Evolutionary conservation across 1,284 basidiomycete species (phyloP).

Genomic region (Taiwanofungus camphoratus): DNA sequence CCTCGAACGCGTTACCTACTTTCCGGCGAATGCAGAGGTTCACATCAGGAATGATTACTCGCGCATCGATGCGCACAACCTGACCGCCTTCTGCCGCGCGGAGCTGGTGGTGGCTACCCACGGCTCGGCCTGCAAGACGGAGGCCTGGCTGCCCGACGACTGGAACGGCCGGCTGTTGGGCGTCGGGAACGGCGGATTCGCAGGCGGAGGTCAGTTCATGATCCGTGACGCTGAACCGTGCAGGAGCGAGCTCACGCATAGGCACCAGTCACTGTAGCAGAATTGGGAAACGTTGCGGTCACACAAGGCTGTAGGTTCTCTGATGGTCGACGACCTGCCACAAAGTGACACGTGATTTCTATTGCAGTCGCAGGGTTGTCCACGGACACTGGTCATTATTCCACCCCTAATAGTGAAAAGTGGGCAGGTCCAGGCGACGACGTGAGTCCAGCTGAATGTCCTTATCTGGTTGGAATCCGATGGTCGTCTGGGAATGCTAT

Average conservation of each 20-base stretch:
- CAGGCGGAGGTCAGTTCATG: constrained; percentile 11
- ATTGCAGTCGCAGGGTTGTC: constrained; percentile 17
- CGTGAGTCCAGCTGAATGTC: constrained; percentile 3
- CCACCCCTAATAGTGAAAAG: constrained; percentile 6
- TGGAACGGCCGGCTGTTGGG: constrained; percentile 20
- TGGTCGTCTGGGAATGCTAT: constrained; percentile 13
- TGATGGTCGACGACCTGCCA: too few species aligned
- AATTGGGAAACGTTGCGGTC: constrained; percentile 15
- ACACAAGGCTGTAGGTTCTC: constrained; percentile 13
- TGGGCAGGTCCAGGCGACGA: constrained; percentile 20
- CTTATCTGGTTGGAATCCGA: not conserved
- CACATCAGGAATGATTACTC: constrained; percentile 20
- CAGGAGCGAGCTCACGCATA: not conserved
- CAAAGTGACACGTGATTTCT: too few species aligned
- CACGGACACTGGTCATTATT: constrained; percentile 17
- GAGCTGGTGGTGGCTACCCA: constrained; percentile 20
- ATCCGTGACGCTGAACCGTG: not conserved
- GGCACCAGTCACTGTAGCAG: constrained; percentile 14
- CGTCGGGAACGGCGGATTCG: constrained; percentile 19
- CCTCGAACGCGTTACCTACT: constrained; percentile 13
- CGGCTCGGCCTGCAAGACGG: constrained; percentile 17
- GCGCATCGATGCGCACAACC: constrained; percentile 14
- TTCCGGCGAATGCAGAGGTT: constrained; percentile 11
- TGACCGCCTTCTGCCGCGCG: constrained; percentile 20
- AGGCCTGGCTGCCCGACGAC: constrained; percentile 19